Evolutionary conservation across 1,139 yeast species (phyloP), one percentile per base, ranked within the genome.

Genomic region (Suzukiozyma palmioleophila): DNA sequence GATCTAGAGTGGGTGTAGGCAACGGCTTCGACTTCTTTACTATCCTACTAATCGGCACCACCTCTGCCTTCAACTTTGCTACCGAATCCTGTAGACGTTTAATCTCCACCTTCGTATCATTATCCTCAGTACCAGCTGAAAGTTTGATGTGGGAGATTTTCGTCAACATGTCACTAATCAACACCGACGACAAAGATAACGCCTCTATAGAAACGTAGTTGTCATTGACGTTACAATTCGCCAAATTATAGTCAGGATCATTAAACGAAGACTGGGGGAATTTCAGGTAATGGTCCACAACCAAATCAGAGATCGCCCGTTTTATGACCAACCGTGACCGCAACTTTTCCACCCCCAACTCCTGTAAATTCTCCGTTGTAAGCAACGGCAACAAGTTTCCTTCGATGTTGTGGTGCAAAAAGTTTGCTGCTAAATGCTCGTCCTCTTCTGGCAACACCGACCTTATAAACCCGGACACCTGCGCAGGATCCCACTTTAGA

Each of bases 321-420:
- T 79, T 79, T 26, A 82, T 57, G 28, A 54, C 45, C 3, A 83
- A 61, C 12, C 88, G 62, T 2, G 66, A 55, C 12, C 62, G 57
- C 34, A 78, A 48, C 28, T 59, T 63, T 7, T 46, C 43, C 1
- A 78, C 62, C 2, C 84, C 85, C 52, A 84, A 59, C 46, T 81
- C 88, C 47, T 69, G 66, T 37, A 83, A 66, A 53, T 83, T 86
- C 8, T 74, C 76, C 1, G 84, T 70, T 10, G 75, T 74, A 32
- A 84, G 56, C 45, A 73, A 79, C 1, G 84, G 80, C 35, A 84
- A 59, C 10, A 81, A 60, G 13, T 78, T 68, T 1, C 90, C 90
- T 12, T 77, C 79, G 35, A 84, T 79, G 46, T 77, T 77, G 54
- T 83, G 71, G 2, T 66, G 66, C n/a, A 71, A 60, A 47, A 83